Evolutionary conservation across 345 rosid genomes (phyloP).

Genomic region (Citrus unshiu): DNA sequence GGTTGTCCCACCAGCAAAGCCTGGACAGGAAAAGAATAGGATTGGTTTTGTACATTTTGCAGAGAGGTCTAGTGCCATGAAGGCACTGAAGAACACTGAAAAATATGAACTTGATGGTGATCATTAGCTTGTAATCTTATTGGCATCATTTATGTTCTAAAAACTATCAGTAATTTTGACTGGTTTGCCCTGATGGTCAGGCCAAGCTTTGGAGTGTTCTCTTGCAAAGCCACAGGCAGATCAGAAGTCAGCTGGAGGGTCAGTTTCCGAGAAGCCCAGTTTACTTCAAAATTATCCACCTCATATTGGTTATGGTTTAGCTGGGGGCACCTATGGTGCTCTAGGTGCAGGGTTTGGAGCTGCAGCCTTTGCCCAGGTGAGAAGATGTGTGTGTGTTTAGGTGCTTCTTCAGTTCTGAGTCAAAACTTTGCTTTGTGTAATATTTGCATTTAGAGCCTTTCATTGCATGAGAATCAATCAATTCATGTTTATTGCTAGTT

Average conservation of each 20-base stretch:
- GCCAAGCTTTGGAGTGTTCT: constrained; percentile 69
- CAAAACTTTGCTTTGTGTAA: neutral
- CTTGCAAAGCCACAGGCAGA: constrained; percentile 74
- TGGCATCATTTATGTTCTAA: neutral
- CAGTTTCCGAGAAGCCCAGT: constrained; percentile 39
- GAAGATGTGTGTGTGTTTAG: neutral
- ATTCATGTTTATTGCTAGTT: neutral
- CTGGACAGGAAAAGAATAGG: constrained; percentile 61
- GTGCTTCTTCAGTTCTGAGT: neutral
- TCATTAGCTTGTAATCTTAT: neutral
- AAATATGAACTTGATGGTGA: constrained; percentile 68
- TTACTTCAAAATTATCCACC: constrained; percentile 52
- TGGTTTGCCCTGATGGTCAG: constrained; percentile 29
- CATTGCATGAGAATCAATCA: neutral
- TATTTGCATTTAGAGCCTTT: neutral
- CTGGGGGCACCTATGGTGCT: constrained; percentile 48
- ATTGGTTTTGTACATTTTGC: constrained; percentile 68
- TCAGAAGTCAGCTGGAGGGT: constrained; percentile 46
- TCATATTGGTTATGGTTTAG: constrained; percentile 51
- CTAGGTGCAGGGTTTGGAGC: constrained; percentile 56
- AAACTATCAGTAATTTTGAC: neutral
- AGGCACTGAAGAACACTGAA: constrained; percentile 55
- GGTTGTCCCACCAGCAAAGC: constrained; percentile 61
- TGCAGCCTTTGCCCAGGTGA: constrained; percentile 58
- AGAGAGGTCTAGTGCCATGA: constrained; percentile 66